Percentiles rank a stretch among this genome's conserved stretches.
Conservation (phyloP, 1,284 basidiomycete species). For the Ustilago shanxiensis region DNA sequence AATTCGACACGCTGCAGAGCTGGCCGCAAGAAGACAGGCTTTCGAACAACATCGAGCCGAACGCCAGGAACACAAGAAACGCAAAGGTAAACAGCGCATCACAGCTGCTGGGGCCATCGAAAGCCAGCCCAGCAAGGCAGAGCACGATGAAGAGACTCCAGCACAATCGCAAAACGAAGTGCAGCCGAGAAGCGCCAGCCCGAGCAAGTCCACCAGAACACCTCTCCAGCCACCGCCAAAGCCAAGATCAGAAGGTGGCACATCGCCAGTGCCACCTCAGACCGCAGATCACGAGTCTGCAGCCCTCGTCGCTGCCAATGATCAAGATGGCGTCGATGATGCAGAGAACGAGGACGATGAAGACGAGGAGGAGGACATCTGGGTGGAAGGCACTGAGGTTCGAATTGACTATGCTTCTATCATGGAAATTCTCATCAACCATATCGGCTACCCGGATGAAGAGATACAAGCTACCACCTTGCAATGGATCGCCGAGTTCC, state of each 20-base stretch:
- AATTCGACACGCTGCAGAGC: slow-evolving; percentile 71
- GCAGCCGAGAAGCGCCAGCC: slow-evolving; percentile 31
- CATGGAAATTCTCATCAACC: slow-evolving; percentile 92
- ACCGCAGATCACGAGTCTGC: slow-evolving; percentile 10
- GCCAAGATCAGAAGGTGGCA: slow-evolving; percentile 21
- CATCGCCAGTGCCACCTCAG: slow-evolving; percentile 25
- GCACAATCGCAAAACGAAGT: slow-evolving; percentile 37
- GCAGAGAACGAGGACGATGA: slow-evolving; percentile 67
- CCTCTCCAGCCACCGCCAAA: background rate
- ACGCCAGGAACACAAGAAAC: slow-evolving; percentile 27
- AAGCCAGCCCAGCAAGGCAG: background rate
- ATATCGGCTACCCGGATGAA: slow-evolving; percentile 80
- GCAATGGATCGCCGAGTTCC: slow-evolving; percentile 91
- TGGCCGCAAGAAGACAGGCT: slow-evolving; percentile 29
- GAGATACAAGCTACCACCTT: slow-evolving; percentile 74
- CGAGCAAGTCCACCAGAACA: slow-evolving; percentile 29
- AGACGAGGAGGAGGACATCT: slow-evolving; percentile 74
- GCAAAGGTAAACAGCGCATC: slow-evolving; percentile 74
- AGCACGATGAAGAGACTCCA: slow-evolving; percentile 71
- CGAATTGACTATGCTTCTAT: slow-evolving; percentile 91
- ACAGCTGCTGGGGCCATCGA: background rate
- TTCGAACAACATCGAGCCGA: slow-evolving; percentile 41
- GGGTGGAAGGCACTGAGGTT: slow-evolving; percentile 93
- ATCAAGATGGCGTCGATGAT: slow-evolving; percentile 25
- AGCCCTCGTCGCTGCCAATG: slow-evolving; percentile 2